Conservation (phyloP, 495 filamentous ascomycete genomes). For the Daldinia childiae region DNA sequence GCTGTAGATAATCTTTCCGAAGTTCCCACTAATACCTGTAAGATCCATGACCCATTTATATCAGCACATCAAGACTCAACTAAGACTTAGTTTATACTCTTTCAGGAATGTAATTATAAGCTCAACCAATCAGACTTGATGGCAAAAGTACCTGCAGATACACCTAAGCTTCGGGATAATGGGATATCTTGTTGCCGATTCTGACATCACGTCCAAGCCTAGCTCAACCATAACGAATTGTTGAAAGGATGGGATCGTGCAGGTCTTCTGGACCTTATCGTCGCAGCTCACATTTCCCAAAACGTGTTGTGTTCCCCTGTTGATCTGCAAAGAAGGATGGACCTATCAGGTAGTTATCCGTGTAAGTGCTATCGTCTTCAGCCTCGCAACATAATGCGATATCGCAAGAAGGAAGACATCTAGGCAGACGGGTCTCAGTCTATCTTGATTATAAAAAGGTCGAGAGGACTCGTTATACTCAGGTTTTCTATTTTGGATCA, state of each 20-base stretch:
- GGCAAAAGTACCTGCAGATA: neutral
- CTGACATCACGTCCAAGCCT: neutral
- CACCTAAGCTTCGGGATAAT: neutral
- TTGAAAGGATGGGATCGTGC: neutral
- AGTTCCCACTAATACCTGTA: neutral
- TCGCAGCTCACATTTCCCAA: neutral
- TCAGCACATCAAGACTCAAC: neutral
- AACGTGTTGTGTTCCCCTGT: neutral
- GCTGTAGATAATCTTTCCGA: neutral
- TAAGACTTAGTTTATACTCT: conserved; percentile 2
- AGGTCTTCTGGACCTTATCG: neutral
- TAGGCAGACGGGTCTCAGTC: neutral
- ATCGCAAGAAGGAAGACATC: neutral
- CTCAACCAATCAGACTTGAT: neutral
- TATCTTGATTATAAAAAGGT: neutral
- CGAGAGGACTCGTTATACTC: neutral
- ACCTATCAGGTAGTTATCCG: neutral
- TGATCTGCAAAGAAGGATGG: neutral
- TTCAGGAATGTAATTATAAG: neutral
- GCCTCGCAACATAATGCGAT: neutral
- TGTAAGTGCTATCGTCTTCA: neutral
- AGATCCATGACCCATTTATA: neutral
- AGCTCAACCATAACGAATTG: neutral
- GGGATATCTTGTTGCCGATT: neutral
- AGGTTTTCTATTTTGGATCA: neutral